These are phyloP conservation scores for Mortierella sp. DNA, from an alignment of 371 early-diverging fungal genomes.

Conservation along the genomic window DNA sequence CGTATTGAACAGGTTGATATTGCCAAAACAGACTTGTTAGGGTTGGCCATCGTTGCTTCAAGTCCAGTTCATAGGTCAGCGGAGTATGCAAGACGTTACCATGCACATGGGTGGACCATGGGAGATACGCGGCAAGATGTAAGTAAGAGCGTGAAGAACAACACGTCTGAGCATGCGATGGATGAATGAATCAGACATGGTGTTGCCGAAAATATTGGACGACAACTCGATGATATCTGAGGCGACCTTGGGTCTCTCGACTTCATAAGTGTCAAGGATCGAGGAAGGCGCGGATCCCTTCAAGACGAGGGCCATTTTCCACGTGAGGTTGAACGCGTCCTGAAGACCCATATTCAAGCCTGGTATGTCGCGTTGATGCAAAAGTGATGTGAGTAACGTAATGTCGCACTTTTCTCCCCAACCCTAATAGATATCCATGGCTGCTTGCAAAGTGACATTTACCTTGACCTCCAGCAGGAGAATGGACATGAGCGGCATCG, in stretches of 20 bases:
- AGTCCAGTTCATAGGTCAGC: neutral
- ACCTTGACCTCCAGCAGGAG: slow-evolving; percentile 58
- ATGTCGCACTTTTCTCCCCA: neutral
- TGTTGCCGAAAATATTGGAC: neutral
- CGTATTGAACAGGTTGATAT: neutral
- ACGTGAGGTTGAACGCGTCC: slow-evolving; percentile 24
- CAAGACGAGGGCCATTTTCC: slow-evolving; percentile 28
- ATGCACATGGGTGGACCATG: slow-evolving; percentile 3
- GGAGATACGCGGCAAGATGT: slow-evolving; percentile 1
- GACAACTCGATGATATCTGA: slow-evolving; percentile 5
- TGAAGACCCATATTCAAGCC: slow-evolving; percentile 26
- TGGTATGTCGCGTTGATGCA: neutral
- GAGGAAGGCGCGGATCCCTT: slow-evolving; percentile 7
- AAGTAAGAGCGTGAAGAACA: neutral
- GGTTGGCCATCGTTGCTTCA: neutral
- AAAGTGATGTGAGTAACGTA: neutral
- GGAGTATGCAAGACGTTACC: neutral
- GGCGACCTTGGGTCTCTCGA: slow-evolving; percentile 8
- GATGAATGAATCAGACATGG: neutral
- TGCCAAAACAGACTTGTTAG: neutral
- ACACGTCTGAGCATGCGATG: neutral
- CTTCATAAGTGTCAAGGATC: slow-evolving; percentile 15
- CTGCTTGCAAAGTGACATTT: neutral
- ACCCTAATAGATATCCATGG: neutral
- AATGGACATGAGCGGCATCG: slow-evolving; percentile 58